Conservation (phyloP, 495 filamentous ascomycete genomes). For the Staphylotrichum tortipilum region DNA sequence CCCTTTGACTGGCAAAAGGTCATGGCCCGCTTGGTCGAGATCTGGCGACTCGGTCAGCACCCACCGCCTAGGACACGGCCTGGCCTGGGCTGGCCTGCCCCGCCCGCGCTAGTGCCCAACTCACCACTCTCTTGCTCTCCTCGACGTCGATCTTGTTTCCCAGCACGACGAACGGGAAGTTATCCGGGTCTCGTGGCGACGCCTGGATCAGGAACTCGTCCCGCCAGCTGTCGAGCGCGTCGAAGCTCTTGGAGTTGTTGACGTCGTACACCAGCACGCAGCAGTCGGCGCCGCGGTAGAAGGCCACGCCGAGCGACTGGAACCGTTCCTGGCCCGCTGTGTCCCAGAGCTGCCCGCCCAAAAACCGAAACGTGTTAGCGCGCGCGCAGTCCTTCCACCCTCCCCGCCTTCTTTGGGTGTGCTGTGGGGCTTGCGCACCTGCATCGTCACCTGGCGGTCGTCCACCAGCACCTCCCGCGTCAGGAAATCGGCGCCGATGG, state of each 20-base stretch:
- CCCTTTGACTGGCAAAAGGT: conserved; percentile 97
- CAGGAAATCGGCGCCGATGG: conserved; percentile 96
- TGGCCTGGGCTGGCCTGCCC: conserved; percentile 8
- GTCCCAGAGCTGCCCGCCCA: conserved; percentile 72
- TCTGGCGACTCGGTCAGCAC: too few species aligned
- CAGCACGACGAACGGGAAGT: conserved; percentile 94
- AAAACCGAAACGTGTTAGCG: conserved; percentile 2
- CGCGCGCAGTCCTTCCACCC: not conserved
- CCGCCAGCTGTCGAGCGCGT: conserved; percentile 95
- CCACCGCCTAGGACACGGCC: too few species aligned
- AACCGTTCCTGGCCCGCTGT: conserved; percentile 97
- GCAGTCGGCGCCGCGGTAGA: conserved; percentile 97
- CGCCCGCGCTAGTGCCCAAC: conserved; percentile 13
- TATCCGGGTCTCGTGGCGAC: conserved; percentile 91
- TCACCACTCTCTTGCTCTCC: conserved; percentile 86
- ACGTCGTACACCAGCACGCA: conserved; percentile 98
- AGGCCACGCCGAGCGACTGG: conserved; percentile 93
- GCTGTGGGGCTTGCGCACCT: conserved; percentile 55
- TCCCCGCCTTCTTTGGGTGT: not conserved
- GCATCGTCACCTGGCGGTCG: conserved; percentile 96
- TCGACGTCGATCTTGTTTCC: conserved; percentile 99
- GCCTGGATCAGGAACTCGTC: conserved; percentile 99
- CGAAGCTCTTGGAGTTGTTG: conserved; percentile 98
- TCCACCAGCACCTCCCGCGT: conserved; percentile 97
- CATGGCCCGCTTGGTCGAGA: conserved; percentile 89